Percentiles rank a stretch among this genome's conserved stretches.
phyloP scores from a whole-genome alignment of 495 filamentous ascomycete genomes.

The Penicillium waksmanii region DNA sequence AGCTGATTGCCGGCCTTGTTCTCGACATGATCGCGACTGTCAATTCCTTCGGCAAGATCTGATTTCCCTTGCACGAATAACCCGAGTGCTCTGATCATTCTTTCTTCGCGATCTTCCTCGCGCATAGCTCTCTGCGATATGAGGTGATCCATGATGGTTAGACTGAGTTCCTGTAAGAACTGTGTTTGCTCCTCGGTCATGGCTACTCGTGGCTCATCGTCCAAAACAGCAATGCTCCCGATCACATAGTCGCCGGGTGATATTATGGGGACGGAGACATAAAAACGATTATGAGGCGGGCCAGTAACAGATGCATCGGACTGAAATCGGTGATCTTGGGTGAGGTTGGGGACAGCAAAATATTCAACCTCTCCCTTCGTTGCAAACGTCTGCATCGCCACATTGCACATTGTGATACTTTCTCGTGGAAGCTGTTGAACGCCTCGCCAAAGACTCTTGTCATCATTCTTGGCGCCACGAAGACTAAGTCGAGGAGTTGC shows the following conservation, averaged over 20 bases:
- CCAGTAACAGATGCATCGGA: constrained; percentile 34
- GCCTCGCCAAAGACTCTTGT: constrained; percentile 40
- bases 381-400: constrained; percentile 38
- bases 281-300: constrained; percentile 35
- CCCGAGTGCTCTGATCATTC: constrained; percentile 59
- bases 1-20: constrained; percentile 7
- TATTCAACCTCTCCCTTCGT: constrained; percentile 35
- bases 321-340: constrained; percentile 33
- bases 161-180: constrained; percentile 45
- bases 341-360: constrained; percentile 35
- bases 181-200: constrained; percentile 23
- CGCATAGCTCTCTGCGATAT: constrained; percentile 52
- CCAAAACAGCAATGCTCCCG: constrained; percentile 63
- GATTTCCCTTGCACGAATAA: constrained; percentile 59
- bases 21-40: constrained; percentile 8
- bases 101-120: constrained; percentile 52
- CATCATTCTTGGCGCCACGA: constrained; percentile 29
- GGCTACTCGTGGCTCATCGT: constrained; percentile 35
- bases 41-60: constrained; percentile 28
- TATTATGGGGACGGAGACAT: constrained; percentile 48
- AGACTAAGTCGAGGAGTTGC: constrained; percentile 47
- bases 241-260: constrained; percentile 65
- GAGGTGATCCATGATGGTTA: constrained; percentile 60
- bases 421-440: constrained; percentile 35
- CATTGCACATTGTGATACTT: constrained; percentile 28